These are phyloP conservation scores for Gyromitra esculenta DNA, from an alignment of 2,329 filamentous ascomycete genomes.

Conservation along the genomic window DNA sequence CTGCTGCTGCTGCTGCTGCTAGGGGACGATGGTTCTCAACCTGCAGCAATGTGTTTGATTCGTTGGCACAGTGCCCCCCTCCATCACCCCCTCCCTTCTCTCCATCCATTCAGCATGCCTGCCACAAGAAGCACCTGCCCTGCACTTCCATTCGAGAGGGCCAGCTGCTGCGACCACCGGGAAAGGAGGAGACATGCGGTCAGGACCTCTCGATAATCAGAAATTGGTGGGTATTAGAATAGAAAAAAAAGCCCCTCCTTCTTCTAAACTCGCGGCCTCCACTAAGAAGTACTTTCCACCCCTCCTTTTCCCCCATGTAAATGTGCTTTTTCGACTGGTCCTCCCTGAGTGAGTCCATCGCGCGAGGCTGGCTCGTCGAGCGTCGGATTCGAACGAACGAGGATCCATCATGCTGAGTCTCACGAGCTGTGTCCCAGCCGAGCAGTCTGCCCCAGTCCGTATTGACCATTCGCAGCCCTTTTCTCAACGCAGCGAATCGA, in stretches of 20 bases:
- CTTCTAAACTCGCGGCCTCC: constrained; percentile 36
- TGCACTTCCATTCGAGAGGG: constrained; percentile 48
- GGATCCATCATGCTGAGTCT: constrained; percentile 38
- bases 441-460: constrained; percentile 36
- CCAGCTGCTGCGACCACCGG: constrained; percentile 41
- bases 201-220: constrained; percentile 51
- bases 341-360: constrained; percentile 43
- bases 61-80: constrained; percentile 51
- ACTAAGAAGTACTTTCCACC: constrained; percentile 39
- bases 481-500: constrained; percentile 50
- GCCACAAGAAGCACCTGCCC: constrained; percentile 45
- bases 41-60: constrained; percentile 50
- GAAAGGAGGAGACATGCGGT: constrained; percentile 50
- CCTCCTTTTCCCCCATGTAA: constrained; percentile 49
- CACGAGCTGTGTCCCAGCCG: constrained; percentile 48
- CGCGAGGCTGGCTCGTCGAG: constrained; percentile 45
- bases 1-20: constrained; percentile 31
- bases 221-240: constrained; percentile 51
- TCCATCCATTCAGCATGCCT: constrained; percentile 40
- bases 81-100: constrained; percentile 37
- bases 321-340: constrained; percentile 47
- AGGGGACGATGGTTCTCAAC: constrained; percentile 42
- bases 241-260: constrained; percentile 50
- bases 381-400: constrained; percentile 42
- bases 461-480: constrained; percentile 47